Percentiles rank a stretch among this genome's conserved stretches.
phyloP scores from a whole-genome alignment of 2,329 filamentous ascomycete genomes.

The Botrytis galanthina region DNA sequence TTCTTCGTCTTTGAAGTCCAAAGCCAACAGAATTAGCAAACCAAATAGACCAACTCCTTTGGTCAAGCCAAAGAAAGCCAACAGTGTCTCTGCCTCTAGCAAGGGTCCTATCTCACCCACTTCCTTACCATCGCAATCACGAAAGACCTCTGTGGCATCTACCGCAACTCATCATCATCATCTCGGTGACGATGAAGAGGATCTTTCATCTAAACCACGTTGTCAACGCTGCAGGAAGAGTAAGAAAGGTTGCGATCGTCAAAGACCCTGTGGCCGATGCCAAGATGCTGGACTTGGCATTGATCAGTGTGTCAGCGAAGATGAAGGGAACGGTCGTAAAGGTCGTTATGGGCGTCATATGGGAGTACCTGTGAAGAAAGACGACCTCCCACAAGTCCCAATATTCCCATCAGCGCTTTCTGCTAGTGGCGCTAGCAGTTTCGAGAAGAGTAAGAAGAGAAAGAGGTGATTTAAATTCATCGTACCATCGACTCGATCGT shows the following conservation, averaged over 20 bases:
- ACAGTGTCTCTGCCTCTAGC: constrained; percentile 34
- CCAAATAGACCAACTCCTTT: constrained; percentile 37
- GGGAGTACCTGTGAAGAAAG: constrained; percentile 62
- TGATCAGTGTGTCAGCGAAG: constrained; percentile 94
- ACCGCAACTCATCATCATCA: constrained; percentile 61
- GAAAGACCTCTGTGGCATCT: constrained; percentile 73
- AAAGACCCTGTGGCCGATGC: constrained; percentile 91
- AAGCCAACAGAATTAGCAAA: constrained; percentile 47
- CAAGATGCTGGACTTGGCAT: constrained; percentile 91
- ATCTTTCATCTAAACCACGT: constrained; percentile 90
- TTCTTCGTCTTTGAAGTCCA: constrained; percentile 45
- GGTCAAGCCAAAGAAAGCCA: constrained; percentile 52
- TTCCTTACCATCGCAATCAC: constrained; percentile 67
- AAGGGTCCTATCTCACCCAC: constrained; percentile 58
- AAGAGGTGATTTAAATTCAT: constrained; percentile 50
- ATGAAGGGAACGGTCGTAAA: constrained; percentile 95
- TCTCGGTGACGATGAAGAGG: constrained; percentile 72
- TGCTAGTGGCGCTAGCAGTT: constrained; percentile 37
- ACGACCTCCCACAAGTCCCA: constrained; percentile 46
- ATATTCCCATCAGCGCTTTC: constrained; percentile 36
- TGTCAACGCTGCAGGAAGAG: constrained; percentile 99
- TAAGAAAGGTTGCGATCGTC: constrained; percentile 98
- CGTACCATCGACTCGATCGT: not conserved
- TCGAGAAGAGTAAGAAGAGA: constrained; percentile 67
- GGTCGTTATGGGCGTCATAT: constrained; percentile 79